Evolutionary conservation across 768 basidiomycete genomes (phyloP), one percentile per base, ranked within the genome.

Genomic region (Leccinellum rugosiceps): DNA sequence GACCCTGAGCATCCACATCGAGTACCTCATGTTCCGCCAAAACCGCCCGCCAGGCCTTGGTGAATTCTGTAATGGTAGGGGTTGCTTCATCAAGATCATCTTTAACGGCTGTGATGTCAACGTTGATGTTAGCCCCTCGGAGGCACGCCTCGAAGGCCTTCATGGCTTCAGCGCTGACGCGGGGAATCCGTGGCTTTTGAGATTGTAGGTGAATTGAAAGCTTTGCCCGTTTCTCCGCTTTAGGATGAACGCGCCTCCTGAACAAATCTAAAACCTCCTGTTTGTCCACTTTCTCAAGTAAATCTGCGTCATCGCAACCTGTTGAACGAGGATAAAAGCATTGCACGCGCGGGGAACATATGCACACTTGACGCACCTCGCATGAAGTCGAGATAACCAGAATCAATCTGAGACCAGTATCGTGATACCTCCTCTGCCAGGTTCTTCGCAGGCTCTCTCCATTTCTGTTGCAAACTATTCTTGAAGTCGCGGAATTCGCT

Each of bases 401-500:
- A 84, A 60, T 83, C 83, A 59, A 98, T 84, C 50, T 90, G 83
- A 17, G 67, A 63, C 77, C 88, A 86, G 66, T 86, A 92, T 59
- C 79, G 77, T n/a, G 75, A 73, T 3, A 79, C 75, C 75, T 99
- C 97, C 67, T 96, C 90, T 8, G 76, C 76, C 50, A 98, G 72
- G 69, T 97, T 98, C 80, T 98, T 98, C 65, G 86, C 78, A 34
- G 83, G 87, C 68, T 98, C 94, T 57, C 84, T 75, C 86, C 90
- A 91, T 65, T 86, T 88, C 68, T 85, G 85, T 69, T 89, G 83
- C 58, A 98, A 72, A 21, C 90, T 83, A 43, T 71, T 75, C 72
- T 87, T 89, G 68, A 98, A 92, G 64, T 88, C 85, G 21, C 78
- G 74, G 66, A 98, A 94, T 63, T 90, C 86, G 26, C 79, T 86